Conservation (phyloP, 129 eudicot genomes). For the Lactuca sativa region DNA sequence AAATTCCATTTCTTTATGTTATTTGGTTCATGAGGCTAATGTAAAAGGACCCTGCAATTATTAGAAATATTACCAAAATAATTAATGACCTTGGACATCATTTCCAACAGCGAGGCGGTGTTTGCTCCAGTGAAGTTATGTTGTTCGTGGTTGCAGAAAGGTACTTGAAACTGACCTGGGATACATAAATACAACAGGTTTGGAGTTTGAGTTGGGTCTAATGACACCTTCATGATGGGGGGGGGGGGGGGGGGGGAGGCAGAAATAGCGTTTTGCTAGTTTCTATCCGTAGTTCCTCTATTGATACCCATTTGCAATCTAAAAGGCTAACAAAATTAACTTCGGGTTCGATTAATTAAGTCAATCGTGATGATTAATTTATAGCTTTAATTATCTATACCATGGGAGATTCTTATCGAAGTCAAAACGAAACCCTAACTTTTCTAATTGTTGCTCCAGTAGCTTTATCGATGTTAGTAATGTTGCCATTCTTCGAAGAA, state of each 20-base stretch:
- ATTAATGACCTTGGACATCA: no score
- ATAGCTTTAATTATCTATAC: constrained; percentile 38
- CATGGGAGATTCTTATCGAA: constrained; percentile 88
- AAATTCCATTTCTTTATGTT: no score
- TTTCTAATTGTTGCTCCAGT: constrained; percentile 82
- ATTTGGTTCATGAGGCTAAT: no score
- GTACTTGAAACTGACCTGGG: constrained; percentile 28
- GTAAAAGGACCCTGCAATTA: no score
- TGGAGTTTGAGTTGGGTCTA: constrained; percentile 69
- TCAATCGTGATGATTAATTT: background rate
- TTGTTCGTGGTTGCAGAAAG: constrained; percentile 27
- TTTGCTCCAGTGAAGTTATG: constrained; percentile 34
- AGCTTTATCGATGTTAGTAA: constrained; percentile 58
- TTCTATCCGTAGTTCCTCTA: constrained; percentile 96
- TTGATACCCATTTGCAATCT: constrained; percentile 79
- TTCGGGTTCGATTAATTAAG: background rate
- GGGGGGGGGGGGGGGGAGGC: constrained; percentile 53
- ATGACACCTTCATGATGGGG: constrained; percentile 59
- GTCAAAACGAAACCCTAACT: constrained; percentile 85
- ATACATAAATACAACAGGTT: constrained; percentile 37
- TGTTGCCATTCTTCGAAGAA: constrained; percentile 15
- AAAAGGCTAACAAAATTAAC: background rate
- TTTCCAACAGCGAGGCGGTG: no score
- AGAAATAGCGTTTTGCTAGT: constrained; percentile 81
- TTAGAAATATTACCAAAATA: no score